A percentile compares a stretch with the other conserved stretches of the same genome.
These are phyloP conservation scores for Arachnopeziza araneosa DNA, from an alignment of 2,329 filamentous ascomycete genomes.

Conservation along the genomic window DNA sequence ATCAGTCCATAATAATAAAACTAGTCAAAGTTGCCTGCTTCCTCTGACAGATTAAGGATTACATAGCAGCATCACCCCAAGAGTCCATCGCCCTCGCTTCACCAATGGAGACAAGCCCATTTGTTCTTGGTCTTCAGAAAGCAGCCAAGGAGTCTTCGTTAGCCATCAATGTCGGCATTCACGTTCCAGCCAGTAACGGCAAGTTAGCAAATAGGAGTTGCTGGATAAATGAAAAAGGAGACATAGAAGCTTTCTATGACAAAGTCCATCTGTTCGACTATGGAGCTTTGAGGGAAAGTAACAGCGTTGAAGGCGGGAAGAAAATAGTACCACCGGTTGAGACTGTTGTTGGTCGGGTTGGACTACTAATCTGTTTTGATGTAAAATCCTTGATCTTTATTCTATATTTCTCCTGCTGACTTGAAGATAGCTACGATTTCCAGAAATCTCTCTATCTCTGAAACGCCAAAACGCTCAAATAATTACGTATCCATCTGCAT, in stretches of 20 bases:
- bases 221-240: constrained; percentile 58
- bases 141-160: constrained; percentile 60
- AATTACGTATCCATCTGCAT: constrained; percentile 83
- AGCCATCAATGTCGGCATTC: constrained; percentile 81
- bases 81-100: constrained; percentile 68
- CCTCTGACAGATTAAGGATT: constrained; percentile 35
- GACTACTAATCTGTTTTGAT: constrained; percentile 85
- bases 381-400: constrained; percentile 30
- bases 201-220: constrained; percentile 58
- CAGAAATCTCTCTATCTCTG: constrained; percentile 66
- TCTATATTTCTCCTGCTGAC: neutral
- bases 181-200: constrained; percentile 53
- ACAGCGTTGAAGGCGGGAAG: constrained; percentile 62
- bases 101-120: constrained; percentile 59
- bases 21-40: neutral
- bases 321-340: constrained; percentile 63
- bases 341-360: constrained; percentile 69
- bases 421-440: constrained; percentile 58
- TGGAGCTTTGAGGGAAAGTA: constrained; percentile 56
- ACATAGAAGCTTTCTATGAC: constrained; percentile 62
- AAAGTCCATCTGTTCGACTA: constrained; percentile 85
- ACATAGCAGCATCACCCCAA: constrained; percentile 65
- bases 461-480: constrained; percentile 64
- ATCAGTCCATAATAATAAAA: too few relatives aligned
- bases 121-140: constrained; percentile 68